Evolutionary conservation across 2,329 filamentous ascomycete genomes (phyloP), one percentile per base, ranked within the genome.

Genomic region (Xylariaceae sp.): DNA sequence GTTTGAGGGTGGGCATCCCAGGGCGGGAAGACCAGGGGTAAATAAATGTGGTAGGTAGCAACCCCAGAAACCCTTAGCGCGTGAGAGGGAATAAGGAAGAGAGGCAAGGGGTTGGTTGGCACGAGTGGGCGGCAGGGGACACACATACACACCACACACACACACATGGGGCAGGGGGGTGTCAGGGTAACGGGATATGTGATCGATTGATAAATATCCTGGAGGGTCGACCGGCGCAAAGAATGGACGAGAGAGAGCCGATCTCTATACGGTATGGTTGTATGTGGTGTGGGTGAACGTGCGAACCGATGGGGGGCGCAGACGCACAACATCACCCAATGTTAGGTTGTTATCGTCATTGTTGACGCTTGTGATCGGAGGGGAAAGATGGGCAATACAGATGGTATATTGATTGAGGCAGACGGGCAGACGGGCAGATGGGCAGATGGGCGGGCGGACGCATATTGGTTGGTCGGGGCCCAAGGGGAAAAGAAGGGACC

Each of bases 381-480:
- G 41, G 47, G 50, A 42, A 47, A 38, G 38, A 45, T 40, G 35
- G 45, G 31, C 47, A 40, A n/a, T n/a, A n/a, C n/a, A n/a, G n/a
- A n/a, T n/a, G n/a, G n/a, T n/a, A n/a, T n/a, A n/a, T n/a, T n/a
- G 43, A 24, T 11, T 7, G 11, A 24, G 21, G 21, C 21, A 24
- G 46, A 31, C 15, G 18, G 27, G 36, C 9, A 26, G 23, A 31
- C 46, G 34, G 42, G 48, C 34, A 45, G 15, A 31, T n/a, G 18
- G 26, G 12, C 11, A 18, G 23, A 35, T 12, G 40, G 34, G 26
- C 9, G n/a, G 26, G 26, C 7, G 8, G 26, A 9, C n/a, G 26
- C n/a, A 41, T 36, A 48, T 50, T 53, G 47, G 49, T 48, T 44
- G 47, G n/a, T n/a, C n/a, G n/a, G n/a, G n/a, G n/a, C n/a, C n/a